Conservation (phyloP, 352 stramenopile species). For the Globisporangium emineosum region DNA sequence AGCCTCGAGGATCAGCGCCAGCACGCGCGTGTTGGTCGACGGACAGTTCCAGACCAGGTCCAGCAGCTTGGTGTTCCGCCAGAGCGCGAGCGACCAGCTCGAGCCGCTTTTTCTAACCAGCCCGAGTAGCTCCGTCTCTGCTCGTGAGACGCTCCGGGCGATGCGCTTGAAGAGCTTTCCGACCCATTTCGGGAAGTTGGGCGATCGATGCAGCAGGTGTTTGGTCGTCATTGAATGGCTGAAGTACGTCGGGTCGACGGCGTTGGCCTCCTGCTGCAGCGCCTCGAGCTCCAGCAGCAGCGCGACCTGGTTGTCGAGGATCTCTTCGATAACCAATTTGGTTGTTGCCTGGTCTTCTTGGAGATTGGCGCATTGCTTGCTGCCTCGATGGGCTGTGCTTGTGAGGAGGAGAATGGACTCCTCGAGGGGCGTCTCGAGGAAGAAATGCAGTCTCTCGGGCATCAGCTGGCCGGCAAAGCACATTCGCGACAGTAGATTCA, state of each 20-base stretch:
- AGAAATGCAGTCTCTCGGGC: slow-evolving; percentile 22
- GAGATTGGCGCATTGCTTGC: neutral
- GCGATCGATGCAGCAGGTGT: slow-evolving; percentile 21
- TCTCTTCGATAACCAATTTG: slow-evolving; percentile 26
- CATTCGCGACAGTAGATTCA: slow-evolving; percentile 22
- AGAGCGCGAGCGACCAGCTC: slow-evolving; percentile 43
- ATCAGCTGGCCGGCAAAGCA: slow-evolving; percentile 26
- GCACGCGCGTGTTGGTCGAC: slow-evolving; percentile 16
- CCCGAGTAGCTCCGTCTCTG: slow-evolving; percentile 15
- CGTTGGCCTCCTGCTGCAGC: slow-evolving; percentile 24
- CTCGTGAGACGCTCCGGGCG: slow-evolving; percentile 26
- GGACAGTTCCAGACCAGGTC: slow-evolving; percentile 29
- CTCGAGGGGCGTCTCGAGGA: slow-evolving; percentile 16
- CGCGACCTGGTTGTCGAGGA: slow-evolving; percentile 45
- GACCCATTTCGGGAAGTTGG: slow-evolving; percentile 26
- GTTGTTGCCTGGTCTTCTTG: slow-evolving; percentile 1
- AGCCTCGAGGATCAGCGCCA: slow-evolving; percentile 23
- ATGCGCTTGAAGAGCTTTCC: slow-evolving; percentile 47
- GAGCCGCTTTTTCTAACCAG: slow-evolving; percentile 3
- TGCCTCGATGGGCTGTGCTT: slow-evolving; percentile 1
- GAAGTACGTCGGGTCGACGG: slow-evolving; percentile 20
- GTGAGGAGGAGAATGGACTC: slow-evolving; percentile 15
- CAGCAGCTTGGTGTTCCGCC: slow-evolving; percentile 42
- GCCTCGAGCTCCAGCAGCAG: slow-evolving; percentile 47
- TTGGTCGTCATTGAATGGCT: slow-evolving; percentile 12